Conservation (phyloP, 495 filamentous ascomycete species). For the Hyaloscypha finlandica region DNA sequence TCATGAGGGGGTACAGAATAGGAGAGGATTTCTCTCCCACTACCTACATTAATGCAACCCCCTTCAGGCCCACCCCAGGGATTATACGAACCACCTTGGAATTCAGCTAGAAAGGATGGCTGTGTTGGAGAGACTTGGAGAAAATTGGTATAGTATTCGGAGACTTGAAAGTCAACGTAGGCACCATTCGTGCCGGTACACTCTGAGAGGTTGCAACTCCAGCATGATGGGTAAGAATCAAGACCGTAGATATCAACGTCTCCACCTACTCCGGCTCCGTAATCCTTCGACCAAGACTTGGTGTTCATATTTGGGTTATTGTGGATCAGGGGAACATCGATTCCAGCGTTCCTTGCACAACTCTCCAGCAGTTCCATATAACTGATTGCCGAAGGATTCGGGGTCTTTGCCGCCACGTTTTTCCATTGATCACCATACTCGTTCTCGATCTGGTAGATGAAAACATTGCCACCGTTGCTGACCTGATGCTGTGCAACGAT, state of each 20-base stretch:
- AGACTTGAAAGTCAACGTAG: slow-evolving; percentile 49
- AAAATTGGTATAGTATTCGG: slow-evolving; percentile 36
- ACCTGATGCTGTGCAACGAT: slow-evolving; percentile 55
- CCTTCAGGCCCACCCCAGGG: slow-evolving; percentile 61
- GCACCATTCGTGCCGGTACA: slow-evolving; percentile 57
- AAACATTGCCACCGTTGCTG: slow-evolving; percentile 56
- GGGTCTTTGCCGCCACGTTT: slow-evolving; percentile 42
- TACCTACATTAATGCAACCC: slow-evolving; percentile 23
- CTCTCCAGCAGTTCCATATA: slow-evolving; percentile 60
- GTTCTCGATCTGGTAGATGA: slow-evolving; percentile 63
- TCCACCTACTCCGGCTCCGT: slow-evolving; percentile 45
- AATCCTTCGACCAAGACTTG: slow-evolving; percentile 50
- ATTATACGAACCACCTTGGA: slow-evolving; percentile 65
- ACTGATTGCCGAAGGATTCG: slow-evolving; percentile 48
- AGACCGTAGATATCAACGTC: slow-evolving; percentile 59
- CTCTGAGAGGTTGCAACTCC: slow-evolving; percentile 55
- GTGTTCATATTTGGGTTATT: slow-evolving; percentile 52
- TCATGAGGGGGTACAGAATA: no score
- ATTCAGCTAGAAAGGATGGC: slow-evolving; percentile 62
- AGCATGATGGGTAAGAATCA: slow-evolving; percentile 64
- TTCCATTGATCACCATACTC: slow-evolving; percentile 62
- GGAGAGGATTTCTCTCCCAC: no score
- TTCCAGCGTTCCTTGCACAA: slow-evolving; percentile 51
- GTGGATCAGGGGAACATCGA: slow-evolving; percentile 52
- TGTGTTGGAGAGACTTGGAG: slow-evolving; percentile 50